A percentile compares a stretch with the other conserved stretches of the same genome.
Evolutionary conservation across 2,329 filamentous ascomycete species (phyloP).

Genomic region (Penicillium sclerotiorum): DNA sequence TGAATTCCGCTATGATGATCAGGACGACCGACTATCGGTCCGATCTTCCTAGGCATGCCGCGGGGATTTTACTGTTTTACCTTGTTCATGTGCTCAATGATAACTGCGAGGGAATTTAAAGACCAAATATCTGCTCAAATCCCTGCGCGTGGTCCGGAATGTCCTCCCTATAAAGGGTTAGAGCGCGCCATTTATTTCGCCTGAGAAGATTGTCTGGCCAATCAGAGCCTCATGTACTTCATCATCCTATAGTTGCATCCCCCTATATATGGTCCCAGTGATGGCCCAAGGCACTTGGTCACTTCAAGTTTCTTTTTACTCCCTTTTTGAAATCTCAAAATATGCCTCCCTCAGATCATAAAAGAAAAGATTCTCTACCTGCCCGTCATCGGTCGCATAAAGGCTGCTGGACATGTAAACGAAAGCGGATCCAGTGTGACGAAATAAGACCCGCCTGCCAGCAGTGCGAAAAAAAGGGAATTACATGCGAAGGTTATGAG

Average conservation of each 20-base stretch:
- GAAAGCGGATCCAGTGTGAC: constrained; percentile 26
- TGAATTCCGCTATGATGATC: background rate
- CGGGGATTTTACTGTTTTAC: no score
- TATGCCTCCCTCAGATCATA: constrained; percentile 16
- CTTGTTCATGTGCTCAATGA: no score
- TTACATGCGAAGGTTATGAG: constrained; percentile 25
- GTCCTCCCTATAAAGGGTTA: constrained; percentile 20
- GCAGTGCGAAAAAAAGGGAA: constrained; percentile 17
- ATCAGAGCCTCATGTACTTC: constrained; percentile 14
- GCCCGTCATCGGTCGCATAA: constrained; percentile 25
- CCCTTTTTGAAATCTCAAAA: constrained; percentile 1
- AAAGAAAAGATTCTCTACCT: constrained; percentile 12
- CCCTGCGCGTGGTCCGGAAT: constrained; percentile 8
- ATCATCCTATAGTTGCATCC: constrained; percentile 5
- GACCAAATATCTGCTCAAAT: constrained; percentile 11
- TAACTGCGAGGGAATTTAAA: constrained; percentile 20
- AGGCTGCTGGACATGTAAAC: constrained; percentile 29
- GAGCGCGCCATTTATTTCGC: constrained; percentile 19
- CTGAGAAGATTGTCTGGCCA: constrained; percentile 27
- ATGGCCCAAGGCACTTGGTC: constrained; percentile 2
- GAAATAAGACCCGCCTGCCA: constrained; percentile 21
- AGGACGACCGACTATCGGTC: background rate
- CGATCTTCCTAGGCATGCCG: background rate
- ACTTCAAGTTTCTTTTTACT: constrained; percentile 6
- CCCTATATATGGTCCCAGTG: constrained; percentile 20